Conservation (phyloP, 495 filamentous ascomycete genomes). For the Neurospora tetrasperma region DNA sequence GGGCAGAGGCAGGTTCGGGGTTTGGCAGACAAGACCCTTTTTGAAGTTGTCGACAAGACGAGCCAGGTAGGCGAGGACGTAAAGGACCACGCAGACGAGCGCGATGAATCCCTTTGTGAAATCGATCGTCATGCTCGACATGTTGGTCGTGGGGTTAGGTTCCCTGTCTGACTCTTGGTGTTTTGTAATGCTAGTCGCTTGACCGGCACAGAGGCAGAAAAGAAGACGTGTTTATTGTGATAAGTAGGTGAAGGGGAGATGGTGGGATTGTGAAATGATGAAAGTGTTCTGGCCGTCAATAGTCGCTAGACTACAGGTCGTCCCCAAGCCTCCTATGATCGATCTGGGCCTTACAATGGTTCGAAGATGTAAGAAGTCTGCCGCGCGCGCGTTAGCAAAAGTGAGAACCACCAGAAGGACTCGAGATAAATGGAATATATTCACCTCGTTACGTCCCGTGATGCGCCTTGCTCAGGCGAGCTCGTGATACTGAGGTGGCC, state of each 20-base stretch:
- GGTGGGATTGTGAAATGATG: not conserved
- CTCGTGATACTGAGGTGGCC: not conserved
- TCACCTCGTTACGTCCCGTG: not conserved
- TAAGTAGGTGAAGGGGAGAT: not conserved
- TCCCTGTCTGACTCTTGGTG: not conserved
- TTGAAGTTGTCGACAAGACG: not conserved
- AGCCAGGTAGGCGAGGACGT: not conserved
- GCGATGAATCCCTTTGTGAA: not conserved
- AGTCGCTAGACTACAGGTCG: not conserved
- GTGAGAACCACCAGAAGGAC: not conserved
- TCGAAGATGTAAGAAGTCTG: not conserved
- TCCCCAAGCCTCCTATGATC: not conserved
- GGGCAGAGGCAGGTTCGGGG: not conserved
- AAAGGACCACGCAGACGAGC: not conserved
- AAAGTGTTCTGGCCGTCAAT: not conserved
- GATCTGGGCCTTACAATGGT: not conserved
- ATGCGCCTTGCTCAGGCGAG: not conserved
- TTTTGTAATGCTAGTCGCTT: not conserved
- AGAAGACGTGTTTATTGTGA: not conserved
- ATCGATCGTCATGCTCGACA: not conserved
- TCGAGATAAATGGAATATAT: not conserved
- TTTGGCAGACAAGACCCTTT: not conserved
- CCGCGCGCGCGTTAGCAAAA: not conserved
- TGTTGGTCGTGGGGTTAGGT: not conserved
- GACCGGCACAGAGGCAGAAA: not conserved